These are phyloP conservation scores for Euphorbia celastroides DNA, from an alignment of 441 rosid species.

Conservation along the genomic window DNA sequence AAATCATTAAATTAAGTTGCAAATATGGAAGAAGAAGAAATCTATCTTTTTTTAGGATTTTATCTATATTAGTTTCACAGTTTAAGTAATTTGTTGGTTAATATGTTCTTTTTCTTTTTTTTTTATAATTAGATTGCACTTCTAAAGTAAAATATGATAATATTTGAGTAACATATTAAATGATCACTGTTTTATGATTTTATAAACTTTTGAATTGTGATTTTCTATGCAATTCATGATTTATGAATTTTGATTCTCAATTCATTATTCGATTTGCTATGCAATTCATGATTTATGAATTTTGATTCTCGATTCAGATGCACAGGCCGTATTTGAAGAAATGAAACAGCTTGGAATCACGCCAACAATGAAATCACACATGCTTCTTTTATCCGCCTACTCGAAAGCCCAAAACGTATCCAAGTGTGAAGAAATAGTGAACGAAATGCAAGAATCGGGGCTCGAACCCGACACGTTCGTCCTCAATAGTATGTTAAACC, in stretches of 20 bases:
- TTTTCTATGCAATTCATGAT: not conserved
- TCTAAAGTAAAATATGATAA: too few relatives aligned
- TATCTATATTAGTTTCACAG: too few relatives aligned
- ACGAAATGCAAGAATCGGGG: conserved; percentile 62
- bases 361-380: conserved; percentile 93
- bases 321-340: conserved; percentile 68
- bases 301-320: conserved; percentile 38
- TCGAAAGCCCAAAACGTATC: conserved; percentile 54
- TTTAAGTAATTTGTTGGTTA: too few relatives aligned
- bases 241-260: not conserved
- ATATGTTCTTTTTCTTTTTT: too few relatives aligned
- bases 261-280: too few relatives aligned
- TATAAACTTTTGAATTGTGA: too few relatives aligned
- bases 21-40: too few relatives aligned
- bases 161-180: too few relatives aligned
- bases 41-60: too few relatives aligned
- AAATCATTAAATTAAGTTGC: too few relatives aligned
- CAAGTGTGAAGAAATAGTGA: conserved; percentile 67
- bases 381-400: conserved; percentile 80
- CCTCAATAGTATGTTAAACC: conserved; percentile 73
- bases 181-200: too few relatives aligned
- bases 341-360: conserved; percentile 71
- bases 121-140: too few relatives aligned
- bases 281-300: not conserved
- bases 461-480: conserved; percentile 76